A percentile compares a stretch with the other conserved stretches of the same genome.
Evolutionary conservation across 2,329 filamentous ascomycete species (phyloP).

Genomic region (Biscogniauxia marginata): DNA sequence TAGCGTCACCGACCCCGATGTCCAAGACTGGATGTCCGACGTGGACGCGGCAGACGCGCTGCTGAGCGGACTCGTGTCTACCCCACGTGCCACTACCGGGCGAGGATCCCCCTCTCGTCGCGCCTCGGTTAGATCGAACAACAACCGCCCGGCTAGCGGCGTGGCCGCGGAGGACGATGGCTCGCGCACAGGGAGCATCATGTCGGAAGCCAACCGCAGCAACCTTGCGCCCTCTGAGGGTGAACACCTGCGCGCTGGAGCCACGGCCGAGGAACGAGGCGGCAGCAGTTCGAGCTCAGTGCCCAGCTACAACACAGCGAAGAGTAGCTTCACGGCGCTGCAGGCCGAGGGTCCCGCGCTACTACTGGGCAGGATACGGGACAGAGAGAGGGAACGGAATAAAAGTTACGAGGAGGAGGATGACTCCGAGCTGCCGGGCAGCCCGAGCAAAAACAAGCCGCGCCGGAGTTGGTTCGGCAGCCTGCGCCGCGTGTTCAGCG

Average conservation of each 20-base stretch:
- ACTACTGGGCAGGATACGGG: conserved; percentile 34
- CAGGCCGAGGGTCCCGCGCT: conserved; percentile 53
- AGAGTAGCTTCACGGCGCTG: conserved; percentile 49
- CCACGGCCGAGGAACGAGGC: conserved; percentile 30
- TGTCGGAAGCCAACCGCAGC: conserved; percentile 54
- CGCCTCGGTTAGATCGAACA: conserved; percentile 7
- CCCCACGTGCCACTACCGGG: conserved; percentile 25
- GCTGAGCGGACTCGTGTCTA: conserved; percentile 44
- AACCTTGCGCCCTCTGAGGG: conserved; percentile 41
- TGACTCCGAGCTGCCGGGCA: conserved; percentile 40
- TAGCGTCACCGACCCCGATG: conserved; percentile 46
- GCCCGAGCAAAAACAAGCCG: conserved; percentile 57
- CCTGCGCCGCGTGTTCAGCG: conserved; percentile 61
- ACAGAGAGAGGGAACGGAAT: conserved; percentile 5
- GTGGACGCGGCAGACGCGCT: conserved; percentile 55
- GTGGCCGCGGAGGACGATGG: conserved; percentile 41
- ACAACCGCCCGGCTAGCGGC: conserved; percentile 28
- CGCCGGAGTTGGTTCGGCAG: conserved; percentile 67
- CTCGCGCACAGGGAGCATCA: conserved; percentile 53
- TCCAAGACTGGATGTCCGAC: conserved; percentile 58
- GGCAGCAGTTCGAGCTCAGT: conserved; percentile 39
- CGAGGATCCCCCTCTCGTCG: conserved; percentile 14
- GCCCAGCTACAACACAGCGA: conserved; percentile 52
- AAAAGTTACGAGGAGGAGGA: conserved; percentile 29
- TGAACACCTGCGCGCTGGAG: conserved; percentile 34